These are phyloP conservation scores for Schizophyllum commune DNA, from an alignment of 1,284 basidiomycete genomes.

Conservation along the genomic window DNA sequence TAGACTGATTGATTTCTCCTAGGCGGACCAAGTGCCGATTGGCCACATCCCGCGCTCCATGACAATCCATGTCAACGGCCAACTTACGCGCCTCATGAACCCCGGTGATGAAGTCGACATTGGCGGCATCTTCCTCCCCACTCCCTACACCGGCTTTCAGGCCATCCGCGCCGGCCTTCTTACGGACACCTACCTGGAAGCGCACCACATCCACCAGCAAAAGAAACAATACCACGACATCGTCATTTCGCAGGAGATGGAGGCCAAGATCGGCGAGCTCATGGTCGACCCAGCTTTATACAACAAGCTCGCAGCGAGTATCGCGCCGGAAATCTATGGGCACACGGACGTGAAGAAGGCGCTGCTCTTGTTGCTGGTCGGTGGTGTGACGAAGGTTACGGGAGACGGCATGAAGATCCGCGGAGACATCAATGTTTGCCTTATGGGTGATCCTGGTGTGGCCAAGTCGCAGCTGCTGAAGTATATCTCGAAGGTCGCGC, in stretches of 20 bases:
- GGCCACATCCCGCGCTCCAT: slow-evolving; percentile 98
- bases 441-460: slow-evolving; percentile 99
- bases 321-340: slow-evolving; percentile 98
- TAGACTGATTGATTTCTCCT: slow-evolving; percentile 10
- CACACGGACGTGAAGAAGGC: slow-evolving; percentile 99
- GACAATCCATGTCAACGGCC: slow-evolving; percentile 92
- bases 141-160: slow-evolving; percentile 44
- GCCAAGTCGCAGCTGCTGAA: slow-evolving; percentile 98
- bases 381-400: slow-evolving; percentile 91
- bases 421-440: slow-evolving; percentile 94
- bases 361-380: slow-evolving; percentile 87
- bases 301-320: slow-evolving; percentile 76
- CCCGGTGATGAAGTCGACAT: slow-evolving; percentile 95
- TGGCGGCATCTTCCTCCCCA: slow-evolving; percentile 48
- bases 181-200: slow-evolving; percentile 96
- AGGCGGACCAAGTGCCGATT: slow-evolving; percentile 99
- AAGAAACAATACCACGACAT: slow-evolving; percentile 98
- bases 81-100: slow-evolving; percentile 84
- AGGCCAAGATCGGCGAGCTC: slow-evolving; percentile 64
- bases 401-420: slow-evolving; percentile 99
- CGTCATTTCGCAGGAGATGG: slow-evolving; percentile 89
- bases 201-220: slow-evolving; percentile 85
- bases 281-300: slow-evolving; percentile 78
- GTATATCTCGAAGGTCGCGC: slow-evolving; percentile 98
- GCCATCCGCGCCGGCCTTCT: slow-evolving; percentile 83